Conservation (phyloP, 192 early-diverging fungal genomes). For the Nowakowskiella sp. region DNA sequence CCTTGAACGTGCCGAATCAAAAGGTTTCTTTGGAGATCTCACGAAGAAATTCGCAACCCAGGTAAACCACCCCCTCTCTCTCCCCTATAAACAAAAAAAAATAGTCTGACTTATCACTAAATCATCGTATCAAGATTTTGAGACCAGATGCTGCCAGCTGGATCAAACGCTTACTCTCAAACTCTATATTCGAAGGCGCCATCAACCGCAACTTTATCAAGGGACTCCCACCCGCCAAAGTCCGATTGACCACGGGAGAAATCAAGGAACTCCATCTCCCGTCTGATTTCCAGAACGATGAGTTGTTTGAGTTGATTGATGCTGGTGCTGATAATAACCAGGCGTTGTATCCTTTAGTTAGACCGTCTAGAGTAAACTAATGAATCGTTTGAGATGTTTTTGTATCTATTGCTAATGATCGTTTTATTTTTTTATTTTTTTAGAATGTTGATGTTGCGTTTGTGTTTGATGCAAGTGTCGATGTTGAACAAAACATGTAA, state of each 20-base stretch:
- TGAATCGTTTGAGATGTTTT: too few relatives aligned
- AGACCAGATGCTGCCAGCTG: slow-evolving; percentile 6
- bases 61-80: too few relatives aligned
- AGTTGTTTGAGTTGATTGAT: background rate
- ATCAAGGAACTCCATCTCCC: background rate
- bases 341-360: slow-evolving; percentile 62
- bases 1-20: slow-evolving; percentile 4
- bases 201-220: background rate
- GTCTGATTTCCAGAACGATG: background rate
- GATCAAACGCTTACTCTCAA: slow-evolving; percentile 10
- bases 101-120: too few relatives aligned
- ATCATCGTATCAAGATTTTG: slow-evolving; percentile 4
- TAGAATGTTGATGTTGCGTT: slow-evolving; percentile 59
- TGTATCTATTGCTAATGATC: too few relatives aligned
- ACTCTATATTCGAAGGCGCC: background rate
- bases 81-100: too few relatives aligned
- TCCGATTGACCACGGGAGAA: background rate
- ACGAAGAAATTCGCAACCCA: slow-evolving; percentile 1
- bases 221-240: background rate
- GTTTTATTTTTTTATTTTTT: background rate
- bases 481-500: slow-evolving; percentile 46
- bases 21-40: background rate
- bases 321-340: slow-evolving; percentile 59
- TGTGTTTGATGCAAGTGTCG: slow-evolving; percentile 64
- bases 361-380: slow-evolving; percentile 45